phyloP scores from a whole-genome alignment of 352 stramenopile genomes.

The Pythium graminicola region DNA sequence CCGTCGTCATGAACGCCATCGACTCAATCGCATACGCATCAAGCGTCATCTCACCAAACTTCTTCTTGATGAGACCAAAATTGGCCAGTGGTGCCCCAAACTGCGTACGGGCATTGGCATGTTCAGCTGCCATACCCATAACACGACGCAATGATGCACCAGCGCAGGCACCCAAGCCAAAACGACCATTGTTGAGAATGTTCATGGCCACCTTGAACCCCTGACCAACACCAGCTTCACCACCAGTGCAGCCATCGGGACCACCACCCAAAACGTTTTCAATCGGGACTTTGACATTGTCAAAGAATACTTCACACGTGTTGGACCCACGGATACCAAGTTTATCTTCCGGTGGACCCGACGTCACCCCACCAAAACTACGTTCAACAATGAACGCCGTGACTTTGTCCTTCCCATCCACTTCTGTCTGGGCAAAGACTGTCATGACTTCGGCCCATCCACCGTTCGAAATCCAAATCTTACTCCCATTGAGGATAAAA shows the following conservation, averaged over 20 bases:
- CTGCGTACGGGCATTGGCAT: conserved; percentile 77
- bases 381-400: conserved; percentile 97
- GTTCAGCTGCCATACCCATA: conserved; percentile 54
- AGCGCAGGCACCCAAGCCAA: conserved; percentile 71
- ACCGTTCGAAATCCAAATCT: conserved; percentile 98
- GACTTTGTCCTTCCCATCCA: conserved; percentile 96
- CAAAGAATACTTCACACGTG: conserved; percentile 95
- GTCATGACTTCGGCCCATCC: conserved; percentile 95
- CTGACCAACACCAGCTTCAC: conserved; percentile 69
- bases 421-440: conserved; percentile 94
- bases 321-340: conserved; percentile 96
- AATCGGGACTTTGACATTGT: conserved; percentile 92
- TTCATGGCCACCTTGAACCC: conserved; percentile 93
- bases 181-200: conserved; percentile 92
- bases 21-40: conserved; percentile 83
- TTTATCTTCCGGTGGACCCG: conserved; percentile 94
- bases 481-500: conserved; percentile 91
- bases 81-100: conserved; percentile 65
- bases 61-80: conserved; percentile 86
- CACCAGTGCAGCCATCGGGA: conserved; percentile 61
- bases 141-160: conserved; percentile 66
- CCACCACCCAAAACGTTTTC: conserved; percentile 87
- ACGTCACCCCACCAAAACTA: conserved; percentile 86
- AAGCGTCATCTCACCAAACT: conserved; percentile 77
- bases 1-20: conserved; percentile 88